Conservation (phyloP, 148 eudicot species). For the Rhododendron henanense region DNA sequence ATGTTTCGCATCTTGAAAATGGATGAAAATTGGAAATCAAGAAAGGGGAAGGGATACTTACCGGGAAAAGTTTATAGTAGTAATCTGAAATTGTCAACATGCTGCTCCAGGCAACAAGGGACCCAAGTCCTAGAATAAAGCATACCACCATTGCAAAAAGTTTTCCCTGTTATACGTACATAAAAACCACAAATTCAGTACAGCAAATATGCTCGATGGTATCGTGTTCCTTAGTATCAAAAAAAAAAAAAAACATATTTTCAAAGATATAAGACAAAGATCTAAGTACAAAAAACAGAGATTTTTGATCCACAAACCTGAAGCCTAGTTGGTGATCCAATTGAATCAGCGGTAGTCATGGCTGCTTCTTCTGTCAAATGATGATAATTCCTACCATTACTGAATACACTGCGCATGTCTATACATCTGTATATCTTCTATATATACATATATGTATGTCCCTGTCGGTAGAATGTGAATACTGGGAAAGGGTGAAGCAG, state of each 20-base stretch:
- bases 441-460: background rate
- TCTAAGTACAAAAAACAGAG: background rate
- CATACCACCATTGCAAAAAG: conserved; percentile 31
- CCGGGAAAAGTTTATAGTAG: conserved; percentile 46
- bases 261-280: background rate
- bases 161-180: conserved; percentile 30
- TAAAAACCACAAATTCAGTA: background rate
- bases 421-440: background rate
- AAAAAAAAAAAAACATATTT: background rate
- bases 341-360: conserved; percentile 21
- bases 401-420: background rate
- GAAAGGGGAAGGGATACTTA: conserved; percentile 15
- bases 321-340: conserved; percentile 19
- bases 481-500: background rate
- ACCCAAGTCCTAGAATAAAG: conserved; percentile 49
- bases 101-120: conserved; percentile 50
- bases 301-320: conserved; percentile 19
- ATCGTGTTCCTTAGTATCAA: too few relatives aligned
- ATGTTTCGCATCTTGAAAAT: background rate
- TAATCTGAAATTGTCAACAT: conserved; percentile 49
- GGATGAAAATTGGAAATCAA: background rate
- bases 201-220: background rate
- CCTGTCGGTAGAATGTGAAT: too few relatives aligned
- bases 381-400: background rate
- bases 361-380: background rate